Evolutionary conservation across 441 rosid genomes (phyloP), one percentile per base, ranked within the genome.

Genomic region (Gossypium lobatum): DNA sequence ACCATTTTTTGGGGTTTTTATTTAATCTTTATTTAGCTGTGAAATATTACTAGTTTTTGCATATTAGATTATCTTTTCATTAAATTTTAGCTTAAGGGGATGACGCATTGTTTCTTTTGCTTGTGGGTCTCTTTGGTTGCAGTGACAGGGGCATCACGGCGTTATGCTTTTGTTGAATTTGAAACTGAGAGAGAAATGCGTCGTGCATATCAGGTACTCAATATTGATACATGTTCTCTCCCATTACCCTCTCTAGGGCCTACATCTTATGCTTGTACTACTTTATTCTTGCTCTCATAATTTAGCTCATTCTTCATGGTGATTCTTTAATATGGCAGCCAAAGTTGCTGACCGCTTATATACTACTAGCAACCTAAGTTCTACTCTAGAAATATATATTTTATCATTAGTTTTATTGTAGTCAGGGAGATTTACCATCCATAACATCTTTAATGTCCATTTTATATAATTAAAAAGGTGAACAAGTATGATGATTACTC

Each of bases 111-210:
- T 4, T 64, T 70, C 18, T 62, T 34, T 31, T 34, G 25, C 17
- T 34, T 14, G 1, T 14, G 5, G 57, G 31, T n/a, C 50, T 16
- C 8, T 37, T 14, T 21, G 37, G 42, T 39, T 75, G 82, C 83
- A 95, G 99, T 95, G 73, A 93, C 95, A 6, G 97, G 97, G 60
- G 92, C 92, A 13, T 95, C 98, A 1, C 81, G 92, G 26, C 93
- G 98, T 57, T 93, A 89, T 83, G 97, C 83, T 53, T 95, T 91
- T 82, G 92, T 95, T 57, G 96, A 95, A 83, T 95, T 50, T 76
- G 91, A 87, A 80, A 84, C 88, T 31, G 92, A 90, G 55, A 86
- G 85, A 79, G 92, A 90, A 79, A 92, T 92, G 95, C 81, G 79
- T 2, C 89, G 90, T 46, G 96, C 98, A 26, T 89, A 89, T 78